Evolutionary conservation across 2,329 filamentous ascomycete genomes (phyloP).

Genomic region (Microdochium nivale): DNA sequence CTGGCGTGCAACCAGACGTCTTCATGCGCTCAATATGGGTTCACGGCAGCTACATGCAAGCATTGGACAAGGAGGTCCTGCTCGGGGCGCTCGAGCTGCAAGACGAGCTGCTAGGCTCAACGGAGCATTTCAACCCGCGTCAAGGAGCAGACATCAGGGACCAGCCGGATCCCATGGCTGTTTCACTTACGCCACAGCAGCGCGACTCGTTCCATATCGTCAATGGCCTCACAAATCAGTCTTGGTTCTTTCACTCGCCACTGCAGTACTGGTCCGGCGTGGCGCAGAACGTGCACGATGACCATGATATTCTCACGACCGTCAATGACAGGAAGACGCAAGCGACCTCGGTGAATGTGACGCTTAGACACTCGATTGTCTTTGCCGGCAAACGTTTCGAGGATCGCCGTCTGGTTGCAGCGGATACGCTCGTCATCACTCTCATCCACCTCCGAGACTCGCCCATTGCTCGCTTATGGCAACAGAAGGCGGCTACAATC

Average conservation of each 20-base stretch:
- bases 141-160: conserved; percentile 18
- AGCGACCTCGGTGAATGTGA: conserved; percentile 63
- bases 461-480: conserved; percentile 57
- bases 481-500: conserved; percentile 46
- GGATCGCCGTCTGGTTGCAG: conserved; percentile 57
- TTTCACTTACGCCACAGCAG: conserved; percentile 31
- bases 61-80: conserved; percentile 57
- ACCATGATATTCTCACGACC: conserved; percentile 56
- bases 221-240: conserved; percentile 51
- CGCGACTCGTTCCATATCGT: conserved; percentile 49
- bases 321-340: conserved; percentile 57
- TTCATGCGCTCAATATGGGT: conserved; percentile 78
- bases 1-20: conserved; percentile 53
- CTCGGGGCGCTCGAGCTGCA: conserved; percentile 61
- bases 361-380: conserved; percentile 68
- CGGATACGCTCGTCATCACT: conserved; percentile 72
- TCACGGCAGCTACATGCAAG: conserved; percentile 73
- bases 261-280: conserved; percentile 73
- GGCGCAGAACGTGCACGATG: conserved; percentile 44
- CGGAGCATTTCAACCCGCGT: conserved; percentile 44
- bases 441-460: conserved; percentile 61
- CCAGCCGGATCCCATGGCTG: conserved; percentile 18
- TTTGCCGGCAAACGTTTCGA: conserved; percentile 75
- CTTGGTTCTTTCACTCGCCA: conserved; percentile 77
- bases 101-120: conserved; percentile 56